Evolutionary conservation across 805 yeast genomes (phyloP).

Genomic region (Kuraishia molischiana): DNA sequence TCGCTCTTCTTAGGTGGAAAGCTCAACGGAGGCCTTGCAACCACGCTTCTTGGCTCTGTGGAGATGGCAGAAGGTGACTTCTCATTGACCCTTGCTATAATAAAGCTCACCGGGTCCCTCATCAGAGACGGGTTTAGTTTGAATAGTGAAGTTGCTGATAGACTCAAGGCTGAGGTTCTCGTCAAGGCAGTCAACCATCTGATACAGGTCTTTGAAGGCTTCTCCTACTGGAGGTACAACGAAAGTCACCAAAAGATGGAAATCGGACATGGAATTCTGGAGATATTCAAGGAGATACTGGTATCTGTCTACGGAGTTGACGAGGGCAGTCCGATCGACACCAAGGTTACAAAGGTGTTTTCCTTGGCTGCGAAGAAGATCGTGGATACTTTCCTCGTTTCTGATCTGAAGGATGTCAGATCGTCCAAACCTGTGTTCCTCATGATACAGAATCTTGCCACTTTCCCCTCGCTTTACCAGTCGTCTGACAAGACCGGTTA

Average conservation of each 20-base stretch:
- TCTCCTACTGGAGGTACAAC: constrained; percentile 57
- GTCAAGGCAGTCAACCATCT: constrained; percentile 44
- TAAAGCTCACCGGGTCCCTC: constrained; percentile 45
- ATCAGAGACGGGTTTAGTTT: constrained; percentile 37
- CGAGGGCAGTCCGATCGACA: constrained; percentile 20
- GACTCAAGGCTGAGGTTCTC: constrained; percentile 44
- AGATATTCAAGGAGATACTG: constrained; percentile 45
- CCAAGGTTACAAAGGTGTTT: constrained; percentile 38
- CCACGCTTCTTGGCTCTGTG: constrained; percentile 54
- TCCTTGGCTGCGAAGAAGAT: constrained; percentile 41
- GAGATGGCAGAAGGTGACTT: constrained; percentile 66
- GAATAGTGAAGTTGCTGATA: constrained; percentile 23
- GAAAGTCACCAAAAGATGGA: constrained; percentile 46
- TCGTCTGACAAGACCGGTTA: constrained; percentile 33
- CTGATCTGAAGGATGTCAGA: constrained; percentile 40
- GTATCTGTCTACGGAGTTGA: constrained; percentile 47
- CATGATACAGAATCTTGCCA: constrained; percentile 36
- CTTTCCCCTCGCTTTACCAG: constrained; percentile 24
- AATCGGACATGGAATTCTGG: constrained; percentile 46
- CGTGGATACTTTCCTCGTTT: constrained; percentile 43
- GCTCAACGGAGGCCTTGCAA: constrained; percentile 56
- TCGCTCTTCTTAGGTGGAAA: constrained; percentile 55
- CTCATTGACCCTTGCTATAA: constrained; percentile 48
- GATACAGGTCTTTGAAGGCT: constrained; percentile 67
- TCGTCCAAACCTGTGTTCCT: constrained; percentile 43